Base-by-base conservation (phyloP, 495 filamentous ascomycete genomes). In the Bathelium albidoporum region DNA sequence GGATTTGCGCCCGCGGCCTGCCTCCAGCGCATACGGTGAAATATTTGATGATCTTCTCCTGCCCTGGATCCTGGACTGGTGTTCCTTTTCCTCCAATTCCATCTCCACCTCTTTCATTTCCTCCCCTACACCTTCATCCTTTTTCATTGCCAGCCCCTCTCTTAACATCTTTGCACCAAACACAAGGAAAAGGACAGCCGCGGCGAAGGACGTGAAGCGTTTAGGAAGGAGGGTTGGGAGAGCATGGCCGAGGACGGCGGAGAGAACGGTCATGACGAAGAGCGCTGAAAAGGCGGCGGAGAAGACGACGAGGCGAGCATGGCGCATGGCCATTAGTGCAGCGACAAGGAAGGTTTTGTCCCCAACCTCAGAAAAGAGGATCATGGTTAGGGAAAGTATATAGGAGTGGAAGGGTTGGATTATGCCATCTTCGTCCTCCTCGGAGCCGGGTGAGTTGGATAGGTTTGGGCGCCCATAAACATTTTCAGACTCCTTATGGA, bases 331-430 rank as follows among this genome's bases (percentile, higher is more conserved):
- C 94, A 98, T 98, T 24, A 98, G 81, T 28, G 94, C 94, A 16
- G 94, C 94, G 49, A 98, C 90, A 44, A 98, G 81, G 77, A 98
- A 98, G 0, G 94, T 98, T 75, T 98, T 98, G 82, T 98, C 94
- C 64, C 94, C 94, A 72, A 98, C 86, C 73, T 98, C 94, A 65
- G 94, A 97, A 69, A 97, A 89, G 61, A 97, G 81, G 65, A 98
- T 98, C 94, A 97, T 97, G 63, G 91, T 90, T 60, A 96, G 84
- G 9, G 94, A 94, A 58, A 97, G 88, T 28, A 92, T 68, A 70
- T 94, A 94, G 11, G 94, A 97, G 74, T 98, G 94, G 61, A 96
- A 80, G 0, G 91, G 89, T 67, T 86, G 88, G 62, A 90, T 88
- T 60, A 91, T 80, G 58, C 87, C 86, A 22, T 85, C 84, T 55